Percentiles rank a stretch among this genome's conserved stretches.
phyloP scores from a whole-genome alignment of 2,329 filamentous ascomycete genomes.

The Ustilaginoidea virens region DNA sequence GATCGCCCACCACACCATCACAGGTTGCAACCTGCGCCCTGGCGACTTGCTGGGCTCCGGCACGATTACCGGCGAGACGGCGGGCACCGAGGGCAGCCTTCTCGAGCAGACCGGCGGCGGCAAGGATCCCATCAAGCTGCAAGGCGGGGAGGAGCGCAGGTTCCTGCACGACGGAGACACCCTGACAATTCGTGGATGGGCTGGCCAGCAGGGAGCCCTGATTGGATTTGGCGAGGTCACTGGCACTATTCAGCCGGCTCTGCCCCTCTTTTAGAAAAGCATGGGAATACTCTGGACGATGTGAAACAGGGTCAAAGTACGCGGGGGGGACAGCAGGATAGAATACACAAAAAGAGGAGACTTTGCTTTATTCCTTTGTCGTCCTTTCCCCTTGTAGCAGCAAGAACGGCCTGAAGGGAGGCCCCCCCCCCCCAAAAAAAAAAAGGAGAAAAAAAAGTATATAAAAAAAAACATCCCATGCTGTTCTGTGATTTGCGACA shows the following conservation, averaged over 20 bases:
- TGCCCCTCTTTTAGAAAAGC: conserved; percentile 14
- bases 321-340: no score
- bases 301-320: no score
- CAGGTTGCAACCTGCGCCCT: conserved; percentile 57
- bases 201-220: conserved; percentile 47
- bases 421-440: no score
- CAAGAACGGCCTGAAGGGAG: no score
- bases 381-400: no score
- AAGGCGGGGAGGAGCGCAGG: conserved; percentile 48
- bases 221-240: conserved; percentile 66
- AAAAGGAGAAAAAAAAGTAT: no score
- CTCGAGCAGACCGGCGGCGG: conserved; percentile 59
- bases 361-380: no score
- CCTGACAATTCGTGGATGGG: conserved; percentile 48
- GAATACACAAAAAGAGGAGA: not conserved
- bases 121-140: conserved; percentile 45
- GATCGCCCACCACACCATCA: conserved; percentile 67
- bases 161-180: conserved; percentile 66
- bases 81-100: conserved; percentile 52
- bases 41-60: conserved; percentile 68
- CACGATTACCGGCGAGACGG: conserved; percentile 52
- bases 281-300: no score
- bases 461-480: no score
- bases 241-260: conserved; percentile 36
- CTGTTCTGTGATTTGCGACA: no score